Conservation (phyloP, 108 stramenopile species). For the Pinguiococcus pyrenoidosus region DNA sequence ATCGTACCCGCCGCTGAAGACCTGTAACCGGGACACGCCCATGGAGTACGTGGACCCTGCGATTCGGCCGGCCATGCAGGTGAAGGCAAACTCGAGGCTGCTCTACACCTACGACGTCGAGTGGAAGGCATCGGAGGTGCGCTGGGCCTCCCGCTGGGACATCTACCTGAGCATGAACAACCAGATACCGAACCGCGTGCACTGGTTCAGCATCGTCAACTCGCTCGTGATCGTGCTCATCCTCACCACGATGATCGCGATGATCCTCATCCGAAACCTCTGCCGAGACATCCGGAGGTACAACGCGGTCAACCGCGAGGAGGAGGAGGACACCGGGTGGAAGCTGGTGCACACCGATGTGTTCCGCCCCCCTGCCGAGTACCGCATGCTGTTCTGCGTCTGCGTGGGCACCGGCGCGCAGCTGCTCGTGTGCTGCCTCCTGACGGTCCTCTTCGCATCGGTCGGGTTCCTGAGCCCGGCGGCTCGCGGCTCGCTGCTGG, state of each 20-base stretch:
- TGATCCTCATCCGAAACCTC: slow-evolving; percentile 78
- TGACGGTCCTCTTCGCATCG: slow-evolving; percentile 80
- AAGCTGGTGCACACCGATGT: slow-evolving; percentile 99
- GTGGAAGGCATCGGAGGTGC: slow-evolving; percentile 54
- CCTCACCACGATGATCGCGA: slow-evolving; percentile 80
- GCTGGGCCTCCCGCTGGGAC: slow-evolving; percentile 96
- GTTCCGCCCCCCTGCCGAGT: slow-evolving; percentile 84
- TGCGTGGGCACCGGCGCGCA: slow-evolving; percentile 77
- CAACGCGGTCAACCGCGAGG: slow-evolving; percentile 61
- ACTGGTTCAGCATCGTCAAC: slow-evolving; percentile 87
- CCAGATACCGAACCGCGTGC: slow-evolving; percentile 62
- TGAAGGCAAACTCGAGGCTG: slow-evolving; percentile 32
- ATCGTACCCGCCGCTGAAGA: too few species aligned
- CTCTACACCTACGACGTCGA: slow-evolving; percentile 88
- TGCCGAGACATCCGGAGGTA: slow-evolving; percentile 64
- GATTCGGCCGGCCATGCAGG: too few species aligned
- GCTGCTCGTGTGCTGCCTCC: slow-evolving; percentile 41
- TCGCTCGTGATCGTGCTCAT: slow-evolving; percentile 81
- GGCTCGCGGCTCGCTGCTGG: slow-evolving; percentile 56
- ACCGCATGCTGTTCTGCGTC: slow-evolving; percentile 90
- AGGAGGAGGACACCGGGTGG: slow-evolving; percentile 81
- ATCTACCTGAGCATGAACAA: slow-evolving; percentile 87
- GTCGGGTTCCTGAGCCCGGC: slow-evolving; percentile 52
- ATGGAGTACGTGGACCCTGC: too few species aligned
- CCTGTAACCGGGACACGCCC: too few species aligned